A percentile compares a stretch with the other conserved stretches of the same genome.
Evolutionary conservation across 1,284 basidiomycete species (phyloP).

Genomic region (Phellopilus nigrolimitatus): DNA sequence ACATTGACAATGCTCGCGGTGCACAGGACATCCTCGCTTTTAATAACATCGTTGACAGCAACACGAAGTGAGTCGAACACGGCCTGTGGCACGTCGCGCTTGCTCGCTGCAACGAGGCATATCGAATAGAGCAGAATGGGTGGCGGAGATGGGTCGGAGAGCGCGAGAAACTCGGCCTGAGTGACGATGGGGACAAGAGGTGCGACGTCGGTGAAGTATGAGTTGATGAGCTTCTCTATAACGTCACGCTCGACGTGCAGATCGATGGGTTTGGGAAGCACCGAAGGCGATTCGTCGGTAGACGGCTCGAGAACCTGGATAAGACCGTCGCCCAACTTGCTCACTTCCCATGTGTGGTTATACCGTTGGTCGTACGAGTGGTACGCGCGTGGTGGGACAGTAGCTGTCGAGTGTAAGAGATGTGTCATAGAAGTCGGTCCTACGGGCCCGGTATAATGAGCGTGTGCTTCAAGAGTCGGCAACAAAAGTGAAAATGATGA

Average conservation of each 20-base stretch:
- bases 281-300: constrained; percentile 46
- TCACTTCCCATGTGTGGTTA: constrained; percentile 80
- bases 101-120: constrained; percentile 85
- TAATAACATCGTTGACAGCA: constrained; percentile 82
- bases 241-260: constrained; percentile 71
- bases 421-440: constrained; percentile 85
- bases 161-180: constrained; percentile 78
- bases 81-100: constrained; percentile 76
- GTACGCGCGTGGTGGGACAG: constrained; percentile 77
- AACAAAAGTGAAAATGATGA: constrained; percentile 14
- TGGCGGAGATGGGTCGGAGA: constrained; percentile 57
- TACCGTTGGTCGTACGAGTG: constrained; percentile 84
- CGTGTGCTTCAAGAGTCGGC: constrained; percentile 28
- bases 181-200: constrained; percentile 88
- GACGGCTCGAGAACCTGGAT: constrained; percentile 77
- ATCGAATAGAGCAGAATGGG: constrained; percentile 88
- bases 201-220: constrained; percentile 83
- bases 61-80: constrained; percentile 83
- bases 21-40: constrained; percentile 86
- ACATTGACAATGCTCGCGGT: constrained; percentile 85
- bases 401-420: constrained; percentile 83
- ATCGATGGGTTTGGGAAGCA: constrained; percentile 58
- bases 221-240: constrained; percentile 82
- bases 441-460: constrained; percentile 39
- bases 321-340: constrained; percentile 78